Evolutionary conservation across 2,329 filamentous ascomycete species (phyloP).

Genomic region (Calonectria ilicicola): DNA sequence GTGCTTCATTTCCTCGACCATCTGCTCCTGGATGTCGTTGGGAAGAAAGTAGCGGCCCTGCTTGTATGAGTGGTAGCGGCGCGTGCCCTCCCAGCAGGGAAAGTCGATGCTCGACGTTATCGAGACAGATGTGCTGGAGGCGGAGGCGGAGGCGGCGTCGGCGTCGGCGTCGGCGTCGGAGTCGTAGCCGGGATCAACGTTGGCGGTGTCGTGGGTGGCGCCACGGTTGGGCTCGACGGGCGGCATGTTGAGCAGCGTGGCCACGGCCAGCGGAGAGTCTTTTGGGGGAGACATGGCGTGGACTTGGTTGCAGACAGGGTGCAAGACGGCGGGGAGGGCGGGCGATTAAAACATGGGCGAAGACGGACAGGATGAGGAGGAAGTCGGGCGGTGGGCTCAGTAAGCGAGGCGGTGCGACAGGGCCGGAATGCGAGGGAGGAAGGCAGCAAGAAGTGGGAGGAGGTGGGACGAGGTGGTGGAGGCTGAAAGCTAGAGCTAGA

Average conservation of each 20-base stretch:
- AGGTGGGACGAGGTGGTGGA: not conserved
- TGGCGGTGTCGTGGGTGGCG: not conserved
- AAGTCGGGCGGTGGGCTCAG: not conserved
- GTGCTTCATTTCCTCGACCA: slow-evolving; percentile 55
- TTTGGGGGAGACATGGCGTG: slow-evolving; percentile 7
- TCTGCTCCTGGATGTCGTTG: slow-evolving; percentile 56
- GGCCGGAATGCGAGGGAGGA: not conserved
- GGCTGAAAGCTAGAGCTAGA: slow-evolving; percentile 3
- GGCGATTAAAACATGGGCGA: slow-evolving; percentile 4
- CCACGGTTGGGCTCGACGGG: not conserved
- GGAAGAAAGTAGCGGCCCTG: slow-evolving; percentile 51
- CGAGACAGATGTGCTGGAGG: not conserved
- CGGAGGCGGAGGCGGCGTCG: not conserved
- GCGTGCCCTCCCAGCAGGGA: slow-evolving; percentile 52
- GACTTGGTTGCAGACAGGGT: not conserved
- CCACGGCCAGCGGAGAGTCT: not conserved
- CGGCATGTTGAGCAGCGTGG: not conserved
- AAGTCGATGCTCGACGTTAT: slow-evolving; percentile 45
- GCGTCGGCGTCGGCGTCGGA: not conserved
- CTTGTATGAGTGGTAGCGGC: slow-evolving; percentile 53
- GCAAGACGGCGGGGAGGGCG: slow-evolving; percentile 1
- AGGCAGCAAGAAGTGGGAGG: too few relatives aligned
- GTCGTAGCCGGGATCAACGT: not conserved
- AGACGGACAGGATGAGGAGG: not conserved
- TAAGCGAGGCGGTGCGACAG: not conserved